Base-by-base conservation (phyloP, 768 basidiomycete species). In the Russula sp. region DNA sequence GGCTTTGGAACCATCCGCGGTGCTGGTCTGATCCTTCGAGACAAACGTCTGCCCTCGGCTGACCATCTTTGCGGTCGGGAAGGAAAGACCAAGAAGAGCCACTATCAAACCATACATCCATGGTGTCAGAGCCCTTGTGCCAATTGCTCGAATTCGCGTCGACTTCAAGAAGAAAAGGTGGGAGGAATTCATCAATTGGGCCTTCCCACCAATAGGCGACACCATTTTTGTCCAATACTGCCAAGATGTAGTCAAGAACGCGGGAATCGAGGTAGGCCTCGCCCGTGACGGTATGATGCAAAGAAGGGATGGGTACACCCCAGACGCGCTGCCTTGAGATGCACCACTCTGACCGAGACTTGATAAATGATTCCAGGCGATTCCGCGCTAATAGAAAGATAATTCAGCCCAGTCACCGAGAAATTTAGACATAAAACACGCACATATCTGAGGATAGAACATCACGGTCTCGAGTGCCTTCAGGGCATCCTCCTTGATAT, bases 71-170 rank as follows among this genome's bases (percentile, higher is more conserved):
- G 56, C 79, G 76, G 42, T 76, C 76, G 7, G 70, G 67, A 20
- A 96, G 76, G 79, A 92, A 82, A 2, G 92, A 87, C 96, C 96
- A 99, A 4, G 94, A 91, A 2, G 90, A 87, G 5, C 96, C 96
- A 69, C 92, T 95, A 75, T 99, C 96, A 69, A 98, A 98, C 96
- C 96, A 99, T 18, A 99, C 96, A 73, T 99, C 96, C 87, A 98
- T 94, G 2, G 96, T 99, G 73, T 99, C 96, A 2, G 84, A 87
- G 10, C 94, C 89, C 73, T 93, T 94, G 53, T 78, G 75, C 85
- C 88, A 94, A 42, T 62, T 62, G 26, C 32, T 52, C 50, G 13
- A 28, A 56, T 57, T 32, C 3, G 30, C 54, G 14, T 65, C 67
- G 1, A 74, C 75, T 59, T 79, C 75, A 1, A 78, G 78, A 22